A percentile compares a stretch with the other conserved stretches of the same genome.
These are phyloP conservation scores for Huiozyma sinensis DNA, from an alignment of 805 yeast genomes.

Conservation along the genomic window DNA sequence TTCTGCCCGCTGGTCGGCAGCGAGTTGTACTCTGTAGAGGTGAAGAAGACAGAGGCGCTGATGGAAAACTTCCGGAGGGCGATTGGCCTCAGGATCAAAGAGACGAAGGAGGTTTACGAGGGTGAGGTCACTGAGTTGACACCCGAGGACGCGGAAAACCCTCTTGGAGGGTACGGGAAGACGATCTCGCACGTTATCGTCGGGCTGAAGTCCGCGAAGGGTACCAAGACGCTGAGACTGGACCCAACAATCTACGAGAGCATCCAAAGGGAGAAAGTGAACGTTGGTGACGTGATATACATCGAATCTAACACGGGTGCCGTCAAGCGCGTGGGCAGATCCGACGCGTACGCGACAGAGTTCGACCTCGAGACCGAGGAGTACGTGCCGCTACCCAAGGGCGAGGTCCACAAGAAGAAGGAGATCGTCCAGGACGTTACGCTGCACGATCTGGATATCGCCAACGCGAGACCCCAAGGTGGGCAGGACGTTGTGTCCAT, in stretches of 20 bases:
- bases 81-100: constrained; percentile 90
- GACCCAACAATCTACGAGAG: constrained; percentile 91
- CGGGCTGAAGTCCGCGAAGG: constrained; percentile 86
- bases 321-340: constrained; percentile 92
- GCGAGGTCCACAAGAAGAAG: constrained; percentile 96
- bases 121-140: constrained; percentile 95
- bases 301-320: constrained; percentile 97
- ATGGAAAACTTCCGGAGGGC: constrained; percentile 97
- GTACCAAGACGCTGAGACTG: constrained; percentile 77
- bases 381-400: constrained; percentile 96
- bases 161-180: constrained; percentile 95
- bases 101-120: constrained; percentile 94
- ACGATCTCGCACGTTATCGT: constrained; percentile 90
- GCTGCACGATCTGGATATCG: constrained; percentile 90
- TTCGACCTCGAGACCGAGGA: constrained; percentile 98
- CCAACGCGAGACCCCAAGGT: constrained; percentile 92
- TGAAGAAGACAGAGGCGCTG: constrained; percentile 89
- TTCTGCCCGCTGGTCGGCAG: constrained; percentile 95
- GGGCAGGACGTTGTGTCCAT: constrained; percentile 92
- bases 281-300: constrained; percentile 93
- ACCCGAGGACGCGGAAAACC: constrained; percentile 94
- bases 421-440: constrained; percentile 97
- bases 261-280: constrained; percentile 87
- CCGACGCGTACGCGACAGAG: constrained; percentile 98
- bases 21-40: constrained; percentile 91